These are phyloP conservation scores for Eucalyptus marginata DNA, from an alignment of 345 rosid genomes.

Conservation along the genomic window DNA sequence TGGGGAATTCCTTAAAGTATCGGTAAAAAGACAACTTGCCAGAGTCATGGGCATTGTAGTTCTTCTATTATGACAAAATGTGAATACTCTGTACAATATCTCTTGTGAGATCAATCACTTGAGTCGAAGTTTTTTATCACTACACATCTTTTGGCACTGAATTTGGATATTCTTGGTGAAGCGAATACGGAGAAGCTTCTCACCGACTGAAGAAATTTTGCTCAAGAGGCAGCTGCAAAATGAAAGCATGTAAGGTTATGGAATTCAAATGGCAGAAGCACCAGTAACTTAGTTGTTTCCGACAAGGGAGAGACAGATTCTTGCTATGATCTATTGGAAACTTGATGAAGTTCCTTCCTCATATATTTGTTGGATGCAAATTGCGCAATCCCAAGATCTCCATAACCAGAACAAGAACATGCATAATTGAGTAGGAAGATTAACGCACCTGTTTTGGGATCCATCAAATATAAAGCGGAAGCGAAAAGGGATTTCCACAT, in stretches of 20 bases:
- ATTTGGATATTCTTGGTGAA: neutral
- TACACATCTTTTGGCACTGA: neutral
- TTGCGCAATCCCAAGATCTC: too few species aligned
- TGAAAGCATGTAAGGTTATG: neutral
- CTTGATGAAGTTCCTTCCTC: neutral
- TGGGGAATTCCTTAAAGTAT: neutral
- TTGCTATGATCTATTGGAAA: neutral
- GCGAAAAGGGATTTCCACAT: too few species aligned
- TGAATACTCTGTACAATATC: neutral
- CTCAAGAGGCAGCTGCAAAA: neutral
- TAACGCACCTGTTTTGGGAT: too few species aligned
- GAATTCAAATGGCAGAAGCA: neutral
- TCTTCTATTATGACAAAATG: neutral
- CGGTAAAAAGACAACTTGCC: neutral
- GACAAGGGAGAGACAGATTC: neutral
- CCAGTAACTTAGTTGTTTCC: neutral
- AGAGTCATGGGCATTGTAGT: neutral
- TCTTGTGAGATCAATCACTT: neutral
- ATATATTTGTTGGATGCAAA: too few species aligned
- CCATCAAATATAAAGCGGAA: too few species aligned
- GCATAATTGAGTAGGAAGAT: too few species aligned
- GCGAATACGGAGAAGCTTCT: neutral
- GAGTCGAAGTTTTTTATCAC: neutral
- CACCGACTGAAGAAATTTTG: neutral
- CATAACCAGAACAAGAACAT: too few species aligned